Conservation (phyloP, 768 basidiomycete genomes). For the Auriscalpium vulgare region DNA sequence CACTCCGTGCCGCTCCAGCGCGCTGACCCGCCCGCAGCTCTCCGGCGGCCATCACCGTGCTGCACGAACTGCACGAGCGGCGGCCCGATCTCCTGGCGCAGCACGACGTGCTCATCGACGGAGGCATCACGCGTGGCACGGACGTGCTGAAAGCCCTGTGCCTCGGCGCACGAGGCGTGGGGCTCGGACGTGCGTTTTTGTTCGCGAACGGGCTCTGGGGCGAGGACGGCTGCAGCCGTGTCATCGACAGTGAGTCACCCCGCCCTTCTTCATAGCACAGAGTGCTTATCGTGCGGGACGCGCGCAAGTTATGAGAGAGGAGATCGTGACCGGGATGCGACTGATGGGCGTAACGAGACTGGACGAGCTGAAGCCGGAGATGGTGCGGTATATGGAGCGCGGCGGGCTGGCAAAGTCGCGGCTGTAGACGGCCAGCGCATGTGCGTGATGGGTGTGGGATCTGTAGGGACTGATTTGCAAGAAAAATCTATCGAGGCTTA, state of each 20-base stretch:
- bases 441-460: background rate
- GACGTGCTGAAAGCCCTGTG: conserved; percentile 45
- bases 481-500: background rate
- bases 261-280: background rate
- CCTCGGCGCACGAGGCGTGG: conserved; percentile 38
- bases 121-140: conserved; percentile 37
- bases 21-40: conserved; percentile 19
- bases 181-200: conserved; percentile 37
- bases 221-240: conserved; percentile 20
- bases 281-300: background rate
- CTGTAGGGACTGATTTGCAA: no score
- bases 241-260: conserved; percentile 19
- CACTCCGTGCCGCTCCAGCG: background rate
- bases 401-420: background rate
- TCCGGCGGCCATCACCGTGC: conserved; percentile 35
- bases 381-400: conserved; percentile 22
- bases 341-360: conserved; percentile 33
- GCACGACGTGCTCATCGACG: conserved; percentile 37
- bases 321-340: conserved; percentile 33
- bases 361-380: conserved; percentile 28
- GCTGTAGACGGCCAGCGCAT: background rate
- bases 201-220: conserved; percentile 33
- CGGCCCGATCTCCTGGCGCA: conserved; percentile 32
- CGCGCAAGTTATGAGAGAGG: conserved; percentile 29
- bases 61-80: conserved; percentile 33